A percentile compares a stretch with the other conserved stretches of the same genome.
Evolutionary conservation across 208 protist species (phyloP).

Genomic region (Wallacemonas collosoma): DNA sequence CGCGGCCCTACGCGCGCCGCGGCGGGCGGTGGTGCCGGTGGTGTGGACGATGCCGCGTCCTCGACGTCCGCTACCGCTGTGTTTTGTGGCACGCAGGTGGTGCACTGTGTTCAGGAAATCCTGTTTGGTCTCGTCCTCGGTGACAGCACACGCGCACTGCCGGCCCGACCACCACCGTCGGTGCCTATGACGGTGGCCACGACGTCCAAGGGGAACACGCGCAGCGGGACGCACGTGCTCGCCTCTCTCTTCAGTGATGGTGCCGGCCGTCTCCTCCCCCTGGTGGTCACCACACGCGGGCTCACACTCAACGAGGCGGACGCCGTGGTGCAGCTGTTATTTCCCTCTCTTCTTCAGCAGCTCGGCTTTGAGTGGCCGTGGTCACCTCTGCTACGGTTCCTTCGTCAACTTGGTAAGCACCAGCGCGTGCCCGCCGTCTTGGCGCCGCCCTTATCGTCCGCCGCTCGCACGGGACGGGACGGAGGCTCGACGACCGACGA

Average conservation of each 20-base stretch:
- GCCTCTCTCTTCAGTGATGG: neutral
- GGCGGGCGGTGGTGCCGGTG: neutral
- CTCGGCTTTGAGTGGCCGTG: conserved; percentile 84
- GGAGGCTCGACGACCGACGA: neutral
- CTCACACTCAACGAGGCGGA: conserved; percentile 66
- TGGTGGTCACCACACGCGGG: conserved; percentile 42
- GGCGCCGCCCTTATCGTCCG: neutral
- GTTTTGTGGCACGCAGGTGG: conserved; percentile 19
- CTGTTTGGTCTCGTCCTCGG: conserved; percentile 62
- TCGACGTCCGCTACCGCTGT: neutral
- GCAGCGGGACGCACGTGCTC: neutral
- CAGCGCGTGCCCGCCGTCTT: conserved; percentile 20
- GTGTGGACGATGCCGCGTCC: no score
- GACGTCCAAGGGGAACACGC: neutral
- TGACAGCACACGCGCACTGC: conserved; percentile 28
- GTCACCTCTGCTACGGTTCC: conserved; percentile 65
- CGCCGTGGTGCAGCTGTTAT: conserved; percentile 42
- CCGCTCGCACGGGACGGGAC: neutral
- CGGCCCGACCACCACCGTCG: conserved; percentile 25
- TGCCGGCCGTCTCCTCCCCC: neutral
- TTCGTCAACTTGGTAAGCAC: conserved; percentile 49
- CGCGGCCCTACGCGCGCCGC: no score
- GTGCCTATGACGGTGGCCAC: neutral
- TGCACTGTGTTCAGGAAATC: conserved; percentile 61
- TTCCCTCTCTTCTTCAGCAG: conserved; percentile 74